phyloP scores from a whole-genome alignment of 352 stramenopile genomes.

The Phytopythium aichiense region DNA sequence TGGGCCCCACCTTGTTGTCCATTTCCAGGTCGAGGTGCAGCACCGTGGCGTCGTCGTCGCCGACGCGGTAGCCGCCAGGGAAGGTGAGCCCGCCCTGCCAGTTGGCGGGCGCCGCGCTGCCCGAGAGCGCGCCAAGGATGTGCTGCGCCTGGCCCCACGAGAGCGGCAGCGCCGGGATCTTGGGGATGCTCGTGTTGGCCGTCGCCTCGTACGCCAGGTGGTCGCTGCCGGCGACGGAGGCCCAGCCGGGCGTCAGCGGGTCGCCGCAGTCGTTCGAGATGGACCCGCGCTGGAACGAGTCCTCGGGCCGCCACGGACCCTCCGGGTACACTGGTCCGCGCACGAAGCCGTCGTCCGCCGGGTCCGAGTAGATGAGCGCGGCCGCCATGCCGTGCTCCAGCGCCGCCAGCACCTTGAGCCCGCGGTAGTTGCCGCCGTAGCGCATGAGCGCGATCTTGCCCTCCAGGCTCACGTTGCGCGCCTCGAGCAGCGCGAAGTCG shows the following conservation, averaged over 20 bases:
- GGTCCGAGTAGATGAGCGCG: constrained; percentile 87
- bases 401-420: constrained; percentile 73
- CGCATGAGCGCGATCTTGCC: constrained; percentile 80
- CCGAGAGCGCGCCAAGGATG: constrained; percentile 55
- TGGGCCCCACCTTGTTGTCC: constrained; percentile 65
- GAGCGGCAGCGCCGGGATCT: constrained; percentile 64
- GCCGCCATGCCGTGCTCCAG: constrained; percentile 64
- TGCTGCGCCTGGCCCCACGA: constrained; percentile 74
- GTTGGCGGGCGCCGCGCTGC: constrained; percentile 34
- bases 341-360: constrained; percentile 71
- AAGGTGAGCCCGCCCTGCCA: constrained; percentile 64
- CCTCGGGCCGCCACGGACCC: constrained; percentile 69
- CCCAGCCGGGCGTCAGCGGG: constrained; percentile 38
- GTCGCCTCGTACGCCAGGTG: constrained; percentile 38
- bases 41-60: constrained; percentile 49
- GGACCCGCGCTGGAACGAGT: constrained; percentile 82
- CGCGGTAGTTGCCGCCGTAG: constrained; percentile 70
- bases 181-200: constrained; percentile 40
- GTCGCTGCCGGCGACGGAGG: constrained; percentile 13
- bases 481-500: constrained; percentile 71
- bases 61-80: constrained; percentile 58
- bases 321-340: constrained; percentile 67
- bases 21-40: constrained; percentile 60
- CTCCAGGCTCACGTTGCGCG: constrained; percentile 49
- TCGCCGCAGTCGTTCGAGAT: constrained; percentile 80